Conservation (phyloP, 2,329 filamentous ascomycete genomes). For the Claviceps maximensis region DNA sequence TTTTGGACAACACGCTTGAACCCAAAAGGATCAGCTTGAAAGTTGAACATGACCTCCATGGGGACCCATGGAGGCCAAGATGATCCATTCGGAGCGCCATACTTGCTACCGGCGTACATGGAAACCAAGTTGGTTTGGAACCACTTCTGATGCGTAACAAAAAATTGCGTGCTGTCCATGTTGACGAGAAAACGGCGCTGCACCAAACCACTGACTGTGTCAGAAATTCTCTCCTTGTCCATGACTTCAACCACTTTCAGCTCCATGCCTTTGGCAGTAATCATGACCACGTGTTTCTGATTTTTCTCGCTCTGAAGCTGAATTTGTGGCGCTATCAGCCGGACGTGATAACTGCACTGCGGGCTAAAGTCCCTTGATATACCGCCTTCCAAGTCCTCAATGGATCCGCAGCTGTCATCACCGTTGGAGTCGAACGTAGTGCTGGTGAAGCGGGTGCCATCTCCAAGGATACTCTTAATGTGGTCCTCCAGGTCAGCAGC, state of each 20-base stretch:
- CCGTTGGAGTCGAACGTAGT: constrained; percentile 19
- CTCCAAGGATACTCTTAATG: constrained; percentile 72
- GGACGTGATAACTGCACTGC: constrained; percentile 88
- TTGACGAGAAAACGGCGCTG: constrained; percentile 87
- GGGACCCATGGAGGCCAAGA: constrained; percentile 98
- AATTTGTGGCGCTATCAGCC: constrained; percentile 92
- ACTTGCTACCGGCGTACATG: constrained; percentile 87
- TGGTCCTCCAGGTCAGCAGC: constrained; percentile 62
- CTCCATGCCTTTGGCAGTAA: constrained; percentile 96
- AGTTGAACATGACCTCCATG: constrained; percentile 97
- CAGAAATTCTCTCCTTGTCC: constrained; percentile 85
- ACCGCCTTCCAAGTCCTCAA: constrained; percentile 55
- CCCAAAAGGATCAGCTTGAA: constrained; percentile 85
- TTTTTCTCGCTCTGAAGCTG: constrained; percentile 98
- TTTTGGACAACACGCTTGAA: constrained; percentile 96
- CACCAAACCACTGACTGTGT: constrained; percentile 87
- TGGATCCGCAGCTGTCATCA: constrained; percentile 26
- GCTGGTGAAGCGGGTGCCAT: constrained; percentile 66
- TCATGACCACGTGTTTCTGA: constrained; percentile 87
- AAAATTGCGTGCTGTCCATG: constrained; percentile 98
- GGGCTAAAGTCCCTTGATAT: constrained; percentile 80
- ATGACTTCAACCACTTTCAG: constrained; percentile 95
- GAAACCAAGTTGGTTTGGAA: constrained; percentile 75
- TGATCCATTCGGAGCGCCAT: constrained; percentile 71
- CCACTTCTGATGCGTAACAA: constrained; percentile 87